These are phyloP conservation scores for Huiozyma sinensis DNA, from an alignment of 805 yeast genomes.

Conservation along the genomic window DNA sequence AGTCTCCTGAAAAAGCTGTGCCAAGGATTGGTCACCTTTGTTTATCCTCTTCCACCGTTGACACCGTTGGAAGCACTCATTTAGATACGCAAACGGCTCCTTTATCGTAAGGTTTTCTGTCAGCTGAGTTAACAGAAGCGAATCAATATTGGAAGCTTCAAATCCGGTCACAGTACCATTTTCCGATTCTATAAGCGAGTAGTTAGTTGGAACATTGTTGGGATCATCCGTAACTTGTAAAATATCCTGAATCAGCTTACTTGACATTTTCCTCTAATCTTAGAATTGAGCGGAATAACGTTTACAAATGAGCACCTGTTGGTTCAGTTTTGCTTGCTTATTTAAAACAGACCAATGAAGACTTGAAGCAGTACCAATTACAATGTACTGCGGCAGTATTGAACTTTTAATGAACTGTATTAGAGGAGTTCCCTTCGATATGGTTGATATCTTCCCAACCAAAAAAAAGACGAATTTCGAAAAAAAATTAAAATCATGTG, in stretches of 20 bases:
- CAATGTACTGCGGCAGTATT: no score
- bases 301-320: no score
- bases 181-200: neutral
- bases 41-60: slow-evolving; percentile 33
- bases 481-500: no score
- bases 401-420: no score
- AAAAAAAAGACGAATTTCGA: no score
- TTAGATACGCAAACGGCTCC: slow-evolving; percentile 21
- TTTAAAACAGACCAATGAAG: no score
- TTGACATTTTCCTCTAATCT: slow-evolving; percentile 1
- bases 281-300: neutral
- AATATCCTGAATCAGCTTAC: slow-evolving; percentile 15
- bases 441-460: no score
- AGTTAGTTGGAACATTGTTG: slow-evolving; percentile 10
- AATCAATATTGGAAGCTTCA: slow-evolving; percentile 16
- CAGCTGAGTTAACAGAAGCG: slow-evolving; percentile 23
- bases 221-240: slow-evolving; percentile 16
- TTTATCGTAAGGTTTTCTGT: slow-evolving; percentile 22
- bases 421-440: no score
- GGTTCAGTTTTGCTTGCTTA: no score
- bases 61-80: slow-evolving; percentile 21
- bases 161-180: neutral
- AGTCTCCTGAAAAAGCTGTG: slow-evolving; percentile 35
- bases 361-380: no score
- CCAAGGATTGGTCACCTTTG: slow-evolving; percentile 33